phyloP scores from a whole-genome alignment of 805 yeast genomes.

The Saturnispora dispora region DNA sequence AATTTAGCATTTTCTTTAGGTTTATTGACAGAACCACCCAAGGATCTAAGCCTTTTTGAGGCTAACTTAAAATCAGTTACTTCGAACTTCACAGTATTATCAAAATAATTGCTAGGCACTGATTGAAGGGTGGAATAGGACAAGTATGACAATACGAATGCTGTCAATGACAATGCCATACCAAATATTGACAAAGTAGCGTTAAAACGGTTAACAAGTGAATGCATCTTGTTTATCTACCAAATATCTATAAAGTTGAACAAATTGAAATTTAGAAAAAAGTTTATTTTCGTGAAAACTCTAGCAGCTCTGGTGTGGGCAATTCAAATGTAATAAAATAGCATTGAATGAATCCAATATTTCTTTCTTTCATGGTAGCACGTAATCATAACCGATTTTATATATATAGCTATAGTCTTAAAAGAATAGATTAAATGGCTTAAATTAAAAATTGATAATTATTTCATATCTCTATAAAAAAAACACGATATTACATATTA shows the following conservation, averaged over 20 bases:
- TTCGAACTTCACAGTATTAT: slow-evolving; percentile 2
- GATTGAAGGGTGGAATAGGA: slow-evolving; percentile 3
- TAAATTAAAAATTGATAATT: neutral
- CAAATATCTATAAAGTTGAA: neutral
- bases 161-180: slow-evolving; percentile 1
- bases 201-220: slow-evolving; percentile 3
- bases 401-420: too few relatives aligned
- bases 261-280: neutral
- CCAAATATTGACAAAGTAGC: neutral
- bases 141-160: slow-evolving; percentile 4
- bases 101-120: slow-evolving; percentile 4
- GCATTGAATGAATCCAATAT: too few relatives aligned
- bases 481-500: neutral
- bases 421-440: too few relatives aligned
- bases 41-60: slow-evolving; percentile 21
- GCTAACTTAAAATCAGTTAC: slow-evolving; percentile 7
- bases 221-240: slow-evolving; percentile 4
- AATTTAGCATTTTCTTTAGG: slow-evolving; percentile 72
- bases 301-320: too few relatives aligned
- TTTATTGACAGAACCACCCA: slow-evolving; percentile 54
- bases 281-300: neutral
- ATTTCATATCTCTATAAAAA: neutral
- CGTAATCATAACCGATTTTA: too few relatives aligned
- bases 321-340: too few relatives aligned
- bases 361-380: too few relatives aligned